A percentile compares a stretch with the other conserved stretches of the same genome.
Conservation (phyloP, 768 basidiomycete genomes). For the Cystofilobasidium bisporidii region DNA sequence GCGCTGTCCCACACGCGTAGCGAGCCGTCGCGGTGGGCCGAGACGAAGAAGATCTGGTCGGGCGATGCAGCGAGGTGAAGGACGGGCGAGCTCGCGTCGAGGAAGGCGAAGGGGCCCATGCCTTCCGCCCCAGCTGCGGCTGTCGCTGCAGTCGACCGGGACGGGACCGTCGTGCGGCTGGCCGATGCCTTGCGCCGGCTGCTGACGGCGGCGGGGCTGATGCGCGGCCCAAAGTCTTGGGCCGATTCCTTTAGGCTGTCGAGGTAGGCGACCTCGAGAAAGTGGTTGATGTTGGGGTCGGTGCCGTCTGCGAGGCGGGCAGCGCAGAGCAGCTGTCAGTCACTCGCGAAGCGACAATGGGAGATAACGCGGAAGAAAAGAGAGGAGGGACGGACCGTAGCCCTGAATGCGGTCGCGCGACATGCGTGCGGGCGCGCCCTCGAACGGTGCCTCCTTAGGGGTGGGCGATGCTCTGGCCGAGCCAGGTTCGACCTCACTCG, state of each 20-base stretch:
- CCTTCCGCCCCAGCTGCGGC: background rate
- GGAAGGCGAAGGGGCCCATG: background rate
- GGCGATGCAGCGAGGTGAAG: constrained; percentile 78
- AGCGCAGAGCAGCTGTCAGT: too few relatives aligned
- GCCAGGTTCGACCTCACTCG: background rate
- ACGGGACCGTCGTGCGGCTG: background rate
- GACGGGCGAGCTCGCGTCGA: constrained; percentile 49
- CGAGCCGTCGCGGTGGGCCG: constrained; percentile 43
- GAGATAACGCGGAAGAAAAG: background rate
- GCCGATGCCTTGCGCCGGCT: constrained; percentile 56
- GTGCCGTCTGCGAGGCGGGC: constrained; percentile 57
- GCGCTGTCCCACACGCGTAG: constrained; percentile 53
- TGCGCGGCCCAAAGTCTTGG: constrained; percentile 81
- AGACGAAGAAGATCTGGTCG: constrained; percentile 74
- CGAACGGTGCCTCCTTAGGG: background rate
- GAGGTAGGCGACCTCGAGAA: constrained; percentile 80
- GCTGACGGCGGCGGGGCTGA: constrained; percentile 63
- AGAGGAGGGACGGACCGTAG: constrained; percentile 32
- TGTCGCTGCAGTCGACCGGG: background rate
- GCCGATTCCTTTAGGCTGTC: constrained; percentile 73
- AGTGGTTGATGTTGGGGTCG: constrained; percentile 76
- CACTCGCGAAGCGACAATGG: background rate
- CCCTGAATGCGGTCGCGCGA: constrained; percentile 37
- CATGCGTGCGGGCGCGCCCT: background rate
- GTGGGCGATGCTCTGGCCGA: background rate